phyloP scores from a whole-genome alignment of 2,329 filamentous ascomycete species.

The Purpureocillium takamizusanense region DNA sequence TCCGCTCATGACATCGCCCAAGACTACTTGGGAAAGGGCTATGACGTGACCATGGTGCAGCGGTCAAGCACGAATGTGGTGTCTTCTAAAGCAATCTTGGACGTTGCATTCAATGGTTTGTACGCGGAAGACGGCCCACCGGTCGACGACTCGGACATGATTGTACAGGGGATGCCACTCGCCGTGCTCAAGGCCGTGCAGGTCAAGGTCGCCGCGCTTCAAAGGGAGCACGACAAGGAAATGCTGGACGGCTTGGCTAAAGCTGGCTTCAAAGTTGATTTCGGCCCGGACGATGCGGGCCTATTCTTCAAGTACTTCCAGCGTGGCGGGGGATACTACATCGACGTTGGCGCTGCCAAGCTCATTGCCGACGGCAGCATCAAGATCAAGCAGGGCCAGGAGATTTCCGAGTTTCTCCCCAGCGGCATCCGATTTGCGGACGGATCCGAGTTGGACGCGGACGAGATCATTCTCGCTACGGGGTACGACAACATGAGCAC shows the following conservation, averaged over 20 bases:
- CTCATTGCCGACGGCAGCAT: slow-evolving; percentile 57
- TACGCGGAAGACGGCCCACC: slow-evolving; percentile 45
- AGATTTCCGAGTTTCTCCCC: slow-evolving; percentile 41
- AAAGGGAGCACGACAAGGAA: slow-evolving; percentile 26
- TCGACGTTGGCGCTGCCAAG: slow-evolving; percentile 55
- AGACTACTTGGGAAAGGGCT: slow-evolving; percentile 57
- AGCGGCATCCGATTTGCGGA: slow-evolving; percentile 40
- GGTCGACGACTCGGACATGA: slow-evolving; percentile 57
- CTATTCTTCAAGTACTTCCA: slow-evolving; percentile 56
- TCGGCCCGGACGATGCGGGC: slow-evolving; percentile 46
- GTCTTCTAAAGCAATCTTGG: slow-evolving; percentile 40
- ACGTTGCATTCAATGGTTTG: slow-evolving; percentile 42
- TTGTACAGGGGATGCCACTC: slow-evolving; percentile 46
- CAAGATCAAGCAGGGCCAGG: slow-evolving; percentile 50
- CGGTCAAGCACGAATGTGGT: slow-evolving; percentile 57
- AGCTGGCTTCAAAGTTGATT: slow-evolving; percentile 53
- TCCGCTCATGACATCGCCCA: slow-evolving; percentile 62
- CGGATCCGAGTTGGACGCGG: slow-evolving; percentile 46
- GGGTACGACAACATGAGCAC: slow-evolving; percentile 62
- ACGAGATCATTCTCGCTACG: slow-evolving; percentile 55
- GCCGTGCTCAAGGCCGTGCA: slow-evolving; percentile 53
- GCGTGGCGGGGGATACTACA: slow-evolving; percentile 61
- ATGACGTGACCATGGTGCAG: slow-evolving; percentile 61
- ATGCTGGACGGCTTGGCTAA: slow-evolving; percentile 35
- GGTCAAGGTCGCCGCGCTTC: slow-evolving; percentile 25